These are phyloP conservation scores for Oidiodendron maius DNA, from an alignment of 495 filamentous ascomycete species.

Conservation along the genomic window DNA sequence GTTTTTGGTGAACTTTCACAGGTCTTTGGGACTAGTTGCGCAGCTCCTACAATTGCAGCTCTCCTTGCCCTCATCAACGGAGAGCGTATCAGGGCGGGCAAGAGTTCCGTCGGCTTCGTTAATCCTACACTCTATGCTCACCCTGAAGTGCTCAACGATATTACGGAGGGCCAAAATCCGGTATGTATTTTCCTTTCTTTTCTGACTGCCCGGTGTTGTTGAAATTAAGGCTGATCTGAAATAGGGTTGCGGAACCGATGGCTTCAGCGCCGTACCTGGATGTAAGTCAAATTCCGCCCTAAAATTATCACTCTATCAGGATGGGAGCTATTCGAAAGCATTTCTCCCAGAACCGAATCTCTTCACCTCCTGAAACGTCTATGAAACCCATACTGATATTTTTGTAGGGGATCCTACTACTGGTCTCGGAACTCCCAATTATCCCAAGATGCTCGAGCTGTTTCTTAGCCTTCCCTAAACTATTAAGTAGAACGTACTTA, in stretches of 20 bases:
- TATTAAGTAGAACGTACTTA: too few species aligned
- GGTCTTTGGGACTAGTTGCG: slow-evolving; percentile 51
- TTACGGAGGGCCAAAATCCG: slow-evolving; percentile 37
- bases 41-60: slow-evolving; percentile 46
- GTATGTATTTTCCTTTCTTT: too few species aligned
- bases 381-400: too few species aligned
- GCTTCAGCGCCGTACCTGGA: slow-evolving; percentile 45
- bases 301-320: too few species aligned
- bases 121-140: too few species aligned
- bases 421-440: slow-evolving; percentile 43
- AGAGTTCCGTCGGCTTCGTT: slow-evolving; percentile 43
- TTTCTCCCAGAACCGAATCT: too few species aligned
- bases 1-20: slow-evolving; percentile 31
- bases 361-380: too few species aligned
- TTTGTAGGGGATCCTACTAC: too few species aligned
- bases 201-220: too few species aligned
- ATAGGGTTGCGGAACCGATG: slow-evolving; percentile 41
- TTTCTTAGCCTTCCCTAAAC: slow-evolving; percentile 27
- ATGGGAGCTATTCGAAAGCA: too few species aligned
- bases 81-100: slow-evolving; percentile 36
- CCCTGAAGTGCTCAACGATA: slow-evolving; percentile 40
- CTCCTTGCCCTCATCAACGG: slow-evolving; percentile 33
- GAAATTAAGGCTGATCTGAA: too few species aligned
- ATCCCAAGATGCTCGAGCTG: slow-evolving; percentile 36
- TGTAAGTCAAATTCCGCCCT: too few species aligned